Conservation (phyloP, 2,329 filamentous ascomycete genomes). For the Hymenoscyphus linearis region DNA sequence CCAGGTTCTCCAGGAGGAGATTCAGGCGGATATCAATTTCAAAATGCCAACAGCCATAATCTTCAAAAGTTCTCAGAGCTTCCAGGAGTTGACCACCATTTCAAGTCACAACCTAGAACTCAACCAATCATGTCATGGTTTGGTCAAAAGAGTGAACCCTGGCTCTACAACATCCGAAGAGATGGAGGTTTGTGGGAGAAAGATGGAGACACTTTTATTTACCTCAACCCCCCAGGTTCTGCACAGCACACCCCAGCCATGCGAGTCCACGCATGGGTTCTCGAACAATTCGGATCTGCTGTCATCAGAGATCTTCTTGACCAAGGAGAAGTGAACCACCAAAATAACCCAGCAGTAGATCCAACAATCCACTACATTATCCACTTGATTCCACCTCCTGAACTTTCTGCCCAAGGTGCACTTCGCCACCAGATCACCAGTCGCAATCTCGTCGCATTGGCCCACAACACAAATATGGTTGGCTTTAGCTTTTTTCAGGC, state of each 20-base stretch:
- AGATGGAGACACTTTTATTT: constrained; percentile 55
- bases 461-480: constrained; percentile 60
- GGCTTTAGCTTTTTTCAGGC: constrained; percentile 59
- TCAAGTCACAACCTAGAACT: background rate
- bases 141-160: constrained; percentile 36
- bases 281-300: constrained; percentile 52
- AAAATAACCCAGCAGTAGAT: constrained; percentile 34
- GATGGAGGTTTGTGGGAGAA: constrained; percentile 58
- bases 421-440: constrained; percentile 59
- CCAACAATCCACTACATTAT: constrained; percentile 56
- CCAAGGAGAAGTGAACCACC: constrained; percentile 47
- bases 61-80: constrained; percentile 8
- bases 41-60: constrained; percentile 1
- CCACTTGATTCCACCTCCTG: constrained; percentile 54
- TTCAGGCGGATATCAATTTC: constrained; percentile 9
- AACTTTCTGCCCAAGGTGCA: constrained; percentile 43
- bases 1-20: constrained; percentile 18
- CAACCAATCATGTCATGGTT: constrained; percentile 36
- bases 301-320: constrained; percentile 49
- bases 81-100: background rate
- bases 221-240: constrained; percentile 38
- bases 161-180: constrained; percentile 37
- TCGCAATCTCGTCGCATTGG: constrained; percentile 62
- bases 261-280: constrained; percentile 52
- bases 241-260: constrained; percentile 45